phyloP scores from a whole-genome alignment of 768 basidiomycete genomes.

The Trametes coccinea region DNA sequence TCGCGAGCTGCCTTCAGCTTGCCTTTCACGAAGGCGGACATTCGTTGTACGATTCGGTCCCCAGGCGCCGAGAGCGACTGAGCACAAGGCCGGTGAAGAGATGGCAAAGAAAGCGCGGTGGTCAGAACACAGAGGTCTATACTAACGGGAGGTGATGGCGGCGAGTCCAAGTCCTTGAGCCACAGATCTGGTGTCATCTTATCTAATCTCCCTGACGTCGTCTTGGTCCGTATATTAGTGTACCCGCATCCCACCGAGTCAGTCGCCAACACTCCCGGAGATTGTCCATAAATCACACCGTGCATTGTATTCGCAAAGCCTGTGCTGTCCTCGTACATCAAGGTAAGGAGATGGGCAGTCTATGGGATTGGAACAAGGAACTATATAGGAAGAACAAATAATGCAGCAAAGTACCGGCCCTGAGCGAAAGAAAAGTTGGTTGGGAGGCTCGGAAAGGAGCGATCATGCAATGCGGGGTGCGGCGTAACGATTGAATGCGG shows the following conservation, averaged over 20 bases:
- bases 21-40: slow-evolving; percentile 52
- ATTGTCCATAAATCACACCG: slow-evolving; percentile 1
- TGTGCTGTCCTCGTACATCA: background rate
- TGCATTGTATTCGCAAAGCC: background rate
- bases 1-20: slow-evolving; percentile 84
- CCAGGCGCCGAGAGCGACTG: too few relatives aligned
- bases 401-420: slow-evolving; percentile 20
- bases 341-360: slow-evolving; percentile 8
- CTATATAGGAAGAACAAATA: slow-evolving; percentile 15
- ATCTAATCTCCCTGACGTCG: background rate
- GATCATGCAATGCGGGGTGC: slow-evolving; percentile 11
- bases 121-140: too few relatives aligned
- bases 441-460: slow-evolving; percentile 6
- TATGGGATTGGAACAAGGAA: slow-evolving; percentile 14
- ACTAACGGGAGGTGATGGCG: too few relatives aligned
- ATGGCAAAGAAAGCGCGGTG: too few relatives aligned
- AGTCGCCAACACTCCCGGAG: too few relatives aligned
- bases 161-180: background rate
- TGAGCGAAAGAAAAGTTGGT: background rate
- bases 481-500: slow-evolving; percentile 1
- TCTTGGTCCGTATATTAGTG: too few relatives aligned
- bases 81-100: background rate
- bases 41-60: background rate
- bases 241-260: too few relatives aligned
- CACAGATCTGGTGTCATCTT: background rate